These are phyloP conservation scores for Kodamaea nitidulidarum DNA, from an alignment of 805 yeast genomes.

Conservation along the genomic window DNA sequence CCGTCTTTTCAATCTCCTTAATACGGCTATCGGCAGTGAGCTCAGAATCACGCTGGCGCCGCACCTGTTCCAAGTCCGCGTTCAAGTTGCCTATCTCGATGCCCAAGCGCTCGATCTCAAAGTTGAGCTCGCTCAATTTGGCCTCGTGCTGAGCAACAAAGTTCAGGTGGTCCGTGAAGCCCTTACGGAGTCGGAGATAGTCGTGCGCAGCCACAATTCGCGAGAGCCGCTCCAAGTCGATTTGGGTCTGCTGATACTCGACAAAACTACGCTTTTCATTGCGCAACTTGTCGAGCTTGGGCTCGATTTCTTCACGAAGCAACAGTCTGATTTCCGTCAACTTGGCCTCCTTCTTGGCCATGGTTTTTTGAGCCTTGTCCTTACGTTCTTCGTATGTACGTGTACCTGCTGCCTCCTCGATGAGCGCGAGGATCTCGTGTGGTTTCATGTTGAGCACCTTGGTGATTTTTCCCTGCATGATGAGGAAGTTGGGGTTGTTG, in stretches of 20 bases:
- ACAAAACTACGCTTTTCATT: conserved; percentile 76
- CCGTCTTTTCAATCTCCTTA: conserved; percentile 55
- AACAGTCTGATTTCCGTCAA: conserved; percentile 70
- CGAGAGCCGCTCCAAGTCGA: conserved; percentile 71
- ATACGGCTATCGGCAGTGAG: conserved; percentile 56
- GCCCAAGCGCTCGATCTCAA: conserved; percentile 42
- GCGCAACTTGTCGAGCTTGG: conserved; percentile 77
- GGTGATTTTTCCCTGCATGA: conserved; percentile 98
- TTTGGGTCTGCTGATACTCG: conserved; percentile 81
- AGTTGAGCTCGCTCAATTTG: conserved; percentile 38
- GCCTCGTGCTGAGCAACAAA: conserved; percentile 39
- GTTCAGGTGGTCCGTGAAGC: conserved; percentile 41
- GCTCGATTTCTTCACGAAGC: conserved; percentile 85
- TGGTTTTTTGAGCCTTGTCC: conserved; percentile 86
- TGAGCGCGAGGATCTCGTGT: conserved; percentile 77
- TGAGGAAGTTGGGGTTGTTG: conserved; percentile 93
- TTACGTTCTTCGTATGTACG: conserved; percentile 91
- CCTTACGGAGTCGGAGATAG: conserved; percentile 42
- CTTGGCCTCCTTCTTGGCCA: conserved; percentile 86
- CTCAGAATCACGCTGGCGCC: conserved; percentile 52
- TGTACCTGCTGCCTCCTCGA: conserved; percentile 98
- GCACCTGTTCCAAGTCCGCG: conserved; percentile 56
- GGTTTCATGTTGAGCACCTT: conserved; percentile 97
- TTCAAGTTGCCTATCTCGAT: conserved; percentile 56
- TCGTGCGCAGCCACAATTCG: conserved; percentile 77